Evolutionary conservation across 768 basidiomycete genomes (phyloP), one percentile per base, ranked within the genome.

Genomic region (Dentipellis fragilis): DNA sequence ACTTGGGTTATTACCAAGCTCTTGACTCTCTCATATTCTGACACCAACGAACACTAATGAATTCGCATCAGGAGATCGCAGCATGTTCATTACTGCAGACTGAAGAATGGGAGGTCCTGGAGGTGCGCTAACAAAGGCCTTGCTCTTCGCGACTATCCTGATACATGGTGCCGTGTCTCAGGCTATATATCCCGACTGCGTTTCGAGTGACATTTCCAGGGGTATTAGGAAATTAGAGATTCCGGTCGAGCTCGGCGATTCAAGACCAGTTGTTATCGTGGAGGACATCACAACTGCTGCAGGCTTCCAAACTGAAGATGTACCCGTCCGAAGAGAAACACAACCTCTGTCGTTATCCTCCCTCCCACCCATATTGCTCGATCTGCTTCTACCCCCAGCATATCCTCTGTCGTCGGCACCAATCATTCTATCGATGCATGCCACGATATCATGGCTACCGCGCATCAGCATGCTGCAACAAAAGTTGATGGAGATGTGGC

Each of bases 171-270:
- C 23, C 6, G 17, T 7, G 14, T 12, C 57, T 9, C 59, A 89
- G 87, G 81, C 87, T n/a, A 89, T 89, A 47, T 86, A 83, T 65
- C 88, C 88, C 38, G 84, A 88, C 64, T 88, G 73, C 64, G 59
- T 85, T 39, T 77, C 80, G 5, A 76, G 70, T 50, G 64, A 68
- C 21, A 61, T 66, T 34, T 49, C 60, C 1, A 66, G 73, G 51
- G 73, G 72, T 1, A 59, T 65, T 4, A 57, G 85, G 45, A 82
- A 76, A 63, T 77, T 85, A 19, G 80, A 87, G 60, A 72, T 89
- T 50, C 82, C 86, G 9, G 69, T 91, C 39, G 80, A 89, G 58
- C 74, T 89, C 38, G 72, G 67, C 14, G 63, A 66, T 10, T 66
- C 78, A 16, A 72, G 66, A n/a, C 65, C 61, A 10, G 64, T 85